phyloP scores from a whole-genome alignment of 2,329 filamentous ascomycete species.

The Furcasterigmium sp. region DNA sequence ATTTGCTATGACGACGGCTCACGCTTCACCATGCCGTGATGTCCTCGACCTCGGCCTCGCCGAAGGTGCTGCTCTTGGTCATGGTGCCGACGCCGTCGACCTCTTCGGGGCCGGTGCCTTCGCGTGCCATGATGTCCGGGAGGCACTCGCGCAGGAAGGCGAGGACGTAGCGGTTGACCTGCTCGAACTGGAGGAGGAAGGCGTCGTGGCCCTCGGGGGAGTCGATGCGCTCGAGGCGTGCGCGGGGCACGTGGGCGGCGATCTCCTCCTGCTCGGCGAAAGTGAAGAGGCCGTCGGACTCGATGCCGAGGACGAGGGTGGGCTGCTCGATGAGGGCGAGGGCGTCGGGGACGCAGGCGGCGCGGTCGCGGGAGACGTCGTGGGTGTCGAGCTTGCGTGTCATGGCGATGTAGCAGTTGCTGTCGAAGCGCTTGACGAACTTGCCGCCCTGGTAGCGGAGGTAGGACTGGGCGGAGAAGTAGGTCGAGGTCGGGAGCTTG shows the following conservation, averaged over 20 bases:
- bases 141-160: slow-evolving; percentile 77
- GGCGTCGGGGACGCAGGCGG: slow-evolving; percentile 64
- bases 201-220: slow-evolving; percentile 95
- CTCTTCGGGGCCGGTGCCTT: slow-evolving; percentile 38
- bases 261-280: slow-evolving; percentile 95
- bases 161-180: slow-evolving; percentile 85
- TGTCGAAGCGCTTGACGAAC: slow-evolving; percentile 95
- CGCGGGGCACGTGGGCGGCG: slow-evolving; percentile 72
- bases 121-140: slow-evolving; percentile 78
- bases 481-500: slow-evolving; percentile 60
- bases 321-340: slow-evolving; percentile 82
- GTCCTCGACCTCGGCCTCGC: slow-evolving; percentile 88
- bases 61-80: slow-evolving; percentile 87
- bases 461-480: slow-evolving; percentile 97
- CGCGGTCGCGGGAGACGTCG: slow-evolving; percentile 78
- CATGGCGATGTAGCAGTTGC: slow-evolving; percentile 98
- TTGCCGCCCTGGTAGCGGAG: slow-evolving; percentile 94
- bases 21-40: slow-evolving; percentile 79
- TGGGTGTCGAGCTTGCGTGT: slow-evolving; percentile 97
- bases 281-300: slow-evolving; percentile 93
- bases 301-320: slow-evolving; percentile 85
- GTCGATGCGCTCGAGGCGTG: slow-evolving; percentile 79
- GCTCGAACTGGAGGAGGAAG: slow-evolving; percentile 93
- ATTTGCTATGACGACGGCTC: neutral
- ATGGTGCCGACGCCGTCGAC: slow-evolving; percentile 54